Evolutionary conservation across 192 early-diverging fungal species (phyloP).

Genomic region (Phycomyces blakesleeanus): DNA sequence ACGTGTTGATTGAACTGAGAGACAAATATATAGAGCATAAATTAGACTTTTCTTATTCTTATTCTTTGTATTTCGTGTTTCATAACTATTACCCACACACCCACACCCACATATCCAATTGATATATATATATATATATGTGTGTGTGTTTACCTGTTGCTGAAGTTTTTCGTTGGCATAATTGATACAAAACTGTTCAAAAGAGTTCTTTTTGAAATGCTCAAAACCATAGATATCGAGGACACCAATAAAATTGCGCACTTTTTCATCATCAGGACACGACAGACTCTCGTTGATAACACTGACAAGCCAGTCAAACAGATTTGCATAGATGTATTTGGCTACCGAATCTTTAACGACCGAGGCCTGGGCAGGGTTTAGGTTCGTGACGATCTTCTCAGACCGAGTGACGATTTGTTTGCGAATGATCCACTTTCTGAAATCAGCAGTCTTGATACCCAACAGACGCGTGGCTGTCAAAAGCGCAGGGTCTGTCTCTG

Average conservation of each 20-base stretch:
- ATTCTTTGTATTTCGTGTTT: no score
- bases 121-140: no score
- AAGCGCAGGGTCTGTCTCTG: slow-evolving; percentile 75
- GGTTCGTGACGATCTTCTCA: slow-evolving; percentile 88
- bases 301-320: slow-evolving; percentile 97
- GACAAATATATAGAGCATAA: no score
- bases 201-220: slow-evolving; percentile 99
- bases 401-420: slow-evolving; percentile 89
- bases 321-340: slow-evolving; percentile 92
- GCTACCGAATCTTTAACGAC: slow-evolving; percentile 91
- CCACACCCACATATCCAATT: no score
- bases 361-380: slow-evolving; percentile 68
- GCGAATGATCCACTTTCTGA: slow-evolving; percentile 94
- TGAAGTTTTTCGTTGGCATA: slow-evolving; percentile 98
- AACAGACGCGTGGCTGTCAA: slow-evolving; percentile 67
- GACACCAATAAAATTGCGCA: slow-evolving; percentile 88
- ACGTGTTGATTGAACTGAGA: slow-evolving; percentile 91
- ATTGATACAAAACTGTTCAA: slow-evolving; percentile 99
- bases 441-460: slow-evolving; percentile 74
- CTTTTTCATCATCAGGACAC: slow-evolving; percentile 38
- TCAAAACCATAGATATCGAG: slow-evolving; percentile 99
- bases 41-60: no score
- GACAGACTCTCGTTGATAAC: slow-evolving; percentile 84
- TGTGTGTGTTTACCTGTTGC: slow-evolving; percentile 65
- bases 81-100: no score